Conservation (phyloP, 2,329 filamentous ascomycete genomes). For the Dichotomopilus funicola region DNA sequence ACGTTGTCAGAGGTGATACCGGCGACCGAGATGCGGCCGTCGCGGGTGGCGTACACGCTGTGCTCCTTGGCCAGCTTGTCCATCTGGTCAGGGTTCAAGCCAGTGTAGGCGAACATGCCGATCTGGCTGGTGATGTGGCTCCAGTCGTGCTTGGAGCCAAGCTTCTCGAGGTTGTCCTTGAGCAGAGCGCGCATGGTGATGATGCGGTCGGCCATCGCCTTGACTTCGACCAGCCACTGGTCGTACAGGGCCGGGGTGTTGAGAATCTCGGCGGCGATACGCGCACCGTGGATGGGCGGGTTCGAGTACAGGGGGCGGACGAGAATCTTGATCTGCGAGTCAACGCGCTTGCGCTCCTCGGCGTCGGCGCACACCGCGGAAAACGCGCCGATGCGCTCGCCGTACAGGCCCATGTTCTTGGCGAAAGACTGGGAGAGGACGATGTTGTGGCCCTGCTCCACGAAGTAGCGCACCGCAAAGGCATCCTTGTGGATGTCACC, state of each 20-base stretch:
- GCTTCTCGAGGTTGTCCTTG: conserved; percentile 88
- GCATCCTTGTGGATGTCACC: conserved; percentile 89
- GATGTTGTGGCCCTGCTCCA: conserved; percentile 84
- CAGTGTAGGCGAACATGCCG: conserved; percentile 99
- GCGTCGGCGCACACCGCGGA: conserved; percentile 78
- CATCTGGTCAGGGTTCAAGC: conserved; percentile 87
- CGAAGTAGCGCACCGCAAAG: conserved; percentile 87
- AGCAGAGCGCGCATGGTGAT: conserved; percentile 95
- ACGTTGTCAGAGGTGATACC: conserved; percentile 78
- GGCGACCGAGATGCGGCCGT: conserved; percentile 79
- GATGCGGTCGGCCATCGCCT: conserved; percentile 98
- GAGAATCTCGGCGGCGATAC: conserved; percentile 87
- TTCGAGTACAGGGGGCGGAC: conserved; percentile 97
- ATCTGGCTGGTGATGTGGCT: conserved; percentile 98
- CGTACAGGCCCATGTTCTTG: conserved; percentile 99
- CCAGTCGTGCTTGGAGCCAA: conserved; percentile 97
- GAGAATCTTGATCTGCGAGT: conserved; percentile 97
- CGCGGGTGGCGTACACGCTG: conserved; percentile 95
- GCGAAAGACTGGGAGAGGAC: conserved; percentile 90
- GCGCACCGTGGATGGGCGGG: conserved; percentile 92
- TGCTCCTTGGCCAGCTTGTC: conserved; percentile 85
- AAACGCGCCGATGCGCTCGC: conserved; percentile 96
- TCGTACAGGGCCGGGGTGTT: conserved; percentile 77
- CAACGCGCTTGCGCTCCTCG: conserved; percentile 91
- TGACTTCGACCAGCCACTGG: conserved; percentile 95